Evolutionary conservation across 78 protist genomes (phyloP).

Genomic region (Pelomyxa schiedti): DNA sequence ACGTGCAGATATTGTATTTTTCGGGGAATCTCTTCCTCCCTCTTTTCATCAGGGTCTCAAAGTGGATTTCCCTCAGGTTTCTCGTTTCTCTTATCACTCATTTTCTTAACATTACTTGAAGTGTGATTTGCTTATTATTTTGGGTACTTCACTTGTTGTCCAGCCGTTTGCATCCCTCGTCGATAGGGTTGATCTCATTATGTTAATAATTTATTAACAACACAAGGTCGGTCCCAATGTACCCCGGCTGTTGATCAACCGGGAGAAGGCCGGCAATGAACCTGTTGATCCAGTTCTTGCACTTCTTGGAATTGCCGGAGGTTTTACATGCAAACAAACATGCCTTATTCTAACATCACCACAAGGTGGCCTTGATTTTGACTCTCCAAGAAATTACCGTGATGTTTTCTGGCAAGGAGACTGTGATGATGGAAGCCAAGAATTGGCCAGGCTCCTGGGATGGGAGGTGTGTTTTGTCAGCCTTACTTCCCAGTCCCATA

Average conservation of each 20-base stretch:
- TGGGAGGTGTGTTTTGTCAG: no score
- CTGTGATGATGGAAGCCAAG: neutral
- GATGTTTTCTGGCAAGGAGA: neutral
- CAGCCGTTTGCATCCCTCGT: slow-evolving; percentile 14
- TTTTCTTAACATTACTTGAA: no score
- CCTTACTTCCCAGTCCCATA: no score
- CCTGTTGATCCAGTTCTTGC: neutral
- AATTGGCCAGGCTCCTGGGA: neutral
- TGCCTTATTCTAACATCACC: no score
- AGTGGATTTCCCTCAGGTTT: neutral
- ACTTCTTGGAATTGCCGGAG: no score
- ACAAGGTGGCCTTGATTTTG: neutral
- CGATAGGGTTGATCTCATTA: neutral
- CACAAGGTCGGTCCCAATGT: neutral
- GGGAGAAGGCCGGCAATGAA: slow-evolving; percentile 9
- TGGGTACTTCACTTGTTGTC: slow-evolving; percentile 27
- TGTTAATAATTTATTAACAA: no score
- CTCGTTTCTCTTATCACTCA: neutral
- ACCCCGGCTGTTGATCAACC: slow-evolving; percentile 45
- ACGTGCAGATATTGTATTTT: no score
- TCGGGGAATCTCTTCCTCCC: slow-evolving; percentile 23
- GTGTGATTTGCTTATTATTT: slow-evolving; percentile 14
- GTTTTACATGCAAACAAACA: no score
- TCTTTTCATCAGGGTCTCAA: neutral
- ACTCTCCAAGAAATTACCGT: neutral